Percentiles rank a stretch among this genome's conserved stretches.
These are phyloP conservation scores for Boletellus deceptivus DNA, from an alignment of 1,284 basidiomycete genomes.

Conservation along the genomic window DNA sequence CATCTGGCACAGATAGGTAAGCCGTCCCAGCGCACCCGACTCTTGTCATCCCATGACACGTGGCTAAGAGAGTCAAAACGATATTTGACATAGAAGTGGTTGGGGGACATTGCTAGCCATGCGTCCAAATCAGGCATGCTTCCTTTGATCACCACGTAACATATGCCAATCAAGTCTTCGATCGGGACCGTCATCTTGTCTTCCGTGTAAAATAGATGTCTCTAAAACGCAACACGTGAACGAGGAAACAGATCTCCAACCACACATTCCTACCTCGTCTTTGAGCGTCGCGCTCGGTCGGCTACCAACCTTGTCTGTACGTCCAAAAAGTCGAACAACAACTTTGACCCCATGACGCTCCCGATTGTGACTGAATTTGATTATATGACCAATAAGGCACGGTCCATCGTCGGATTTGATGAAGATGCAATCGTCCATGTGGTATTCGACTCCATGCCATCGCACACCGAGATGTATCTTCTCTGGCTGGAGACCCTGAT, in stretches of 20 bases:
- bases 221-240: slow-evolving; percentile 17
- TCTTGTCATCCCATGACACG: slow-evolving; percentile 39
- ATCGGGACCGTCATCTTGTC: slow-evolving; percentile 37
- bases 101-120: slow-evolving; percentile 53
- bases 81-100: slow-evolving; percentile 57
- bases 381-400: slow-evolving; percentile 40
- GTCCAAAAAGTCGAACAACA: slow-evolving; percentile 35
- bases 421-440: slow-evolving; percentile 55
- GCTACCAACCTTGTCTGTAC: slow-evolving; percentile 31
- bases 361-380: slow-evolving; percentile 14
- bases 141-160: slow-evolving; percentile 45
- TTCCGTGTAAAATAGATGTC: slow-evolving; percentile 41
- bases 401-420: slow-evolving; percentile 40
- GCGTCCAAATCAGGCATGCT: slow-evolving; percentile 35
- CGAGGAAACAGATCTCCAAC: neutral
- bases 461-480: slow-evolving; percentile 40
- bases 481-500: slow-evolving; percentile 26
- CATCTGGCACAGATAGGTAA: slow-evolving; percentile 49
- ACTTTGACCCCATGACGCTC: slow-evolving; percentile 11
- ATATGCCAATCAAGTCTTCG: slow-evolving; percentile 43
- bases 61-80: slow-evolving; percentile 43
- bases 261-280: slow-evolving; percentile 37
- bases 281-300: slow-evolving; percentile 30
- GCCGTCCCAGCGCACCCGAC: slow-evolving; percentile 31
- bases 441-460: slow-evolving; percentile 45